Evolutionary conservation across 306 rosid species (phyloP).

Genomic region (Geum urbanum): DNA sequence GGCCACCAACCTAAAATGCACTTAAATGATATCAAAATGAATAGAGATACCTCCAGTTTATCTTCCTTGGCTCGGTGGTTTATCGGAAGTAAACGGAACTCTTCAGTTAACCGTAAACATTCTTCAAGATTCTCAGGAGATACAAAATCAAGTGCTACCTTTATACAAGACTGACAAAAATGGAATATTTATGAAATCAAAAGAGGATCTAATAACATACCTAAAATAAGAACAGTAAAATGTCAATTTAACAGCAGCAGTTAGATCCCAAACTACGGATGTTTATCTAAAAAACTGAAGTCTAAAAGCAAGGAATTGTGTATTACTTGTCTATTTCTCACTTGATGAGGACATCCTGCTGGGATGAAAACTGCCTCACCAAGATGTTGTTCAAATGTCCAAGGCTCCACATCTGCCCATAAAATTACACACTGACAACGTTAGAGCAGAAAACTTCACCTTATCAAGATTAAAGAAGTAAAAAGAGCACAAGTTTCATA

Average conservation of each 20-base stretch:
- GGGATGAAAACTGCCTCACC: conserved; percentile 81
- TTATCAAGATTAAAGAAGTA: conserved; percentile 11
- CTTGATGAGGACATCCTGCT: conserved; percentile 83
- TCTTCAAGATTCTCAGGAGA: conserved; percentile 44
- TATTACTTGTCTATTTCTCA: conserved; percentile 65
- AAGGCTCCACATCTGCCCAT: conserved; percentile 59
- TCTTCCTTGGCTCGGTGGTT: conserved; percentile 63
- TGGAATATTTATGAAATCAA: conserved; percentile 4
- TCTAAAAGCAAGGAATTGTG: conserved; percentile 8
- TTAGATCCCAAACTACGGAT: neutral
- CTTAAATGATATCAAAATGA: conserved; percentile 13
- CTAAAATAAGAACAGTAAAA: neutral
- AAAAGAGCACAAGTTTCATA: conserved; percentile 29
- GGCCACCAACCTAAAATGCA: neutral
- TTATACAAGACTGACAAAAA: conserved; percentile 38
- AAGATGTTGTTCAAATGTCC: conserved; percentile 74
- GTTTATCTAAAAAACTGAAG: neutral
- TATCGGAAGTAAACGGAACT: conserved; percentile 52
- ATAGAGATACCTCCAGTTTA: conserved; percentile 55
- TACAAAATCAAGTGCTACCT: conserved; percentile 43
- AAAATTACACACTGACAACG: conserved; percentile 7
- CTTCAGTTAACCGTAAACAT: conserved; percentile 35
- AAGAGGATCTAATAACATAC: neutral
- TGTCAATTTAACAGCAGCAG: neutral
- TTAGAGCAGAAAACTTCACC: conserved; percentile 4